A percentile compares a stretch with the other conserved stretches of the same genome.
These are phyloP conservation scores for Croton setiger DNA, from an alignment of 441 rosid genomes.

Conservation along the genomic window DNA sequence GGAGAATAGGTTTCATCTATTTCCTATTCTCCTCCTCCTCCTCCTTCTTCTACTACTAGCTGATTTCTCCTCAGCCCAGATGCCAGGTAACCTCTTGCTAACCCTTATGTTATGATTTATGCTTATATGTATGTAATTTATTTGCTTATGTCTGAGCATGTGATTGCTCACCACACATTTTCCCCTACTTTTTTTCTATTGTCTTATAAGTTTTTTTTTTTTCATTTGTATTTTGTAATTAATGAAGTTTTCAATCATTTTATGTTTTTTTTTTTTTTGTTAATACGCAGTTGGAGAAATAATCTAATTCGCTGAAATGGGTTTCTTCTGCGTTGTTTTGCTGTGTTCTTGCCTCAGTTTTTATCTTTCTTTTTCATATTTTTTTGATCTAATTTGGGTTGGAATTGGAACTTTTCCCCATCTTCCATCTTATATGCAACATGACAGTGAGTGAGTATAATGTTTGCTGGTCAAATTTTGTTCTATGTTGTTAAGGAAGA, in stretches of 20 bases:
- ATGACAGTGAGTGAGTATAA: too few relatives aligned
- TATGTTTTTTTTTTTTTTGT: background rate
- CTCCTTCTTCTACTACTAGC: constrained; percentile 26
- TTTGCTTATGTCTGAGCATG: background rate
- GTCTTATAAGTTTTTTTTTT: background rate
- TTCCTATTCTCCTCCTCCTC: constrained; percentile 29
- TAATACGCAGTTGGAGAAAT: background rate
- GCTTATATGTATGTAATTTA: background rate
- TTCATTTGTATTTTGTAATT: constrained; percentile 16
- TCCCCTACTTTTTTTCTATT: background rate
- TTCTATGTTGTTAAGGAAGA: background rate
- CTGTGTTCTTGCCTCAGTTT: background rate
- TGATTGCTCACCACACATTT: background rate
- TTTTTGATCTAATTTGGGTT: constrained; percentile 5
- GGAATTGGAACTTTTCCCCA: background rate
- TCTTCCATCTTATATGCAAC: background rate
- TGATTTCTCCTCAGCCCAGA: constrained; percentile 48
- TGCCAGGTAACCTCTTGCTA: constrained; percentile 40
- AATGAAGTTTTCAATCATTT: constrained; percentile 9
- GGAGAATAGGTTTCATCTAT: constrained; percentile 39
- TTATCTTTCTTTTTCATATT: too few relatives aligned
- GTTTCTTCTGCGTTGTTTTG: background rate
- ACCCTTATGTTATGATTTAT: constrained; percentile 6
- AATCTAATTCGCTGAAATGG: background rate
- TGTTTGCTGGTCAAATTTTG: background rate